Evolutionary conservation across 805 yeast species (phyloP).

Genomic region (Schwanniomyces vanrijiae): DNA sequence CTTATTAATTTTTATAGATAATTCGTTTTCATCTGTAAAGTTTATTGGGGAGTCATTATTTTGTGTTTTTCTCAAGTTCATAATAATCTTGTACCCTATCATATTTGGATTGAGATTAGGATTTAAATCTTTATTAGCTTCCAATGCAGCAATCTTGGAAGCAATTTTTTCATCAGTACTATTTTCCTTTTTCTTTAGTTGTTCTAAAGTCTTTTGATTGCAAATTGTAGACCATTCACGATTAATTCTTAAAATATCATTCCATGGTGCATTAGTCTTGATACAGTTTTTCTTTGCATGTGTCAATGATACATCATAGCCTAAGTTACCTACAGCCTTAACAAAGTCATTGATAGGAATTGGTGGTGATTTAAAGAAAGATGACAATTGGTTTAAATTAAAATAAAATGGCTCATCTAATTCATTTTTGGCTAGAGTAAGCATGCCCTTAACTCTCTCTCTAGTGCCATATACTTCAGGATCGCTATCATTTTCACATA

Average conservation of each 20-base stretch:
- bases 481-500: conserved; percentile 47
- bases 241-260: conserved; percentile 69
- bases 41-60: conserved; percentile 31
- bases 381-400: conserved; percentile 73
- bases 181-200: conserved; percentile 19
- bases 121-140: conserved; percentile 32
- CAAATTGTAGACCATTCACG: conserved; percentile 52
- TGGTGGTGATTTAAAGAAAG: conserved; percentile 76
- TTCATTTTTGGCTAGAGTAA: conserved; percentile 78
- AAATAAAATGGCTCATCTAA: conserved; percentile 72
- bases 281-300: conserved; percentile 85
- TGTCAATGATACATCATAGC: conserved; percentile 79
- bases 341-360: conserved; percentile 73
- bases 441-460: conserved; percentile 89
- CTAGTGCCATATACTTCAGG: conserved; percentile 69
- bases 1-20: conserved; percentile 55
- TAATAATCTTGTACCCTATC: conserved; percentile 57
- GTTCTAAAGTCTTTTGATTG: conserved; percentile 21
- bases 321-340: conserved; percentile 82
- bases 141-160: conserved; percentile 19
- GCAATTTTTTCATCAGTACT: conserved; percentile 9
- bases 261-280: conserved; percentile 90
- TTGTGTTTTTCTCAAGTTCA: conserved; percentile 27
- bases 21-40: conserved; percentile 60
- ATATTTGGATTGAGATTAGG: conserved; percentile 41